Conservation (phyloP, 2,329 filamentous ascomycete species). For the Thelonectria blattea region DNA sequence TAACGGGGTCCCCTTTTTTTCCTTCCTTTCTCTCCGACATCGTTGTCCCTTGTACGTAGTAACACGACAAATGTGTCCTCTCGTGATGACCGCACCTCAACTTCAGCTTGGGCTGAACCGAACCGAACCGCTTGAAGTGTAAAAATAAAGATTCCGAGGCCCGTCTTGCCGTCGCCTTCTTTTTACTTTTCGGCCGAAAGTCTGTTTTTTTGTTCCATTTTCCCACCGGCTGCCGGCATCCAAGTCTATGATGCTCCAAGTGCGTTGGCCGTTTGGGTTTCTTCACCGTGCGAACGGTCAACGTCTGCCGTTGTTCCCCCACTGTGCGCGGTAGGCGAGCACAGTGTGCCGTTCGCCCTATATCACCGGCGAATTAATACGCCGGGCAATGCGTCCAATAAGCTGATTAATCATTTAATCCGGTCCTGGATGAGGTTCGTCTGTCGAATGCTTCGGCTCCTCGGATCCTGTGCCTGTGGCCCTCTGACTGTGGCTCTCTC, state of each 20-base stretch:
- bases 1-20: too few species aligned
- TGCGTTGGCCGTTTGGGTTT: too few species aligned
- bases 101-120: constrained; percentile 7
- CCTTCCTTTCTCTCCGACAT: background rate
- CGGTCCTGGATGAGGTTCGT: too few species aligned
- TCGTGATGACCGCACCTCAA: background rate
- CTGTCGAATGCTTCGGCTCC: background rate
- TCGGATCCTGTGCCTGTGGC: too few species aligned
- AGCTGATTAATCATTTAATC: background rate
- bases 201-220: background rate
- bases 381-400: background rate
- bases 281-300: background rate
- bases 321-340: background rate
- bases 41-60: background rate
- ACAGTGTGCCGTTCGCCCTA: background rate
- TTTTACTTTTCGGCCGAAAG: constrained; percentile 14
- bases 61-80: too few species aligned
- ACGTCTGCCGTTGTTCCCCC: background rate
- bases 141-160: constrained; percentile 8
- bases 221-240: background rate
- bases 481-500: too few species aligned
- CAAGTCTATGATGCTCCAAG: background rate
- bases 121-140: constrained; percentile 14
- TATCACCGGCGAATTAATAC: background rate
- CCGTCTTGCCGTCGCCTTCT: constrained; percentile 8